phyloP scores from a whole-genome alignment of 176 grass and related monocot species.

The Oryza punctata region DNA sequence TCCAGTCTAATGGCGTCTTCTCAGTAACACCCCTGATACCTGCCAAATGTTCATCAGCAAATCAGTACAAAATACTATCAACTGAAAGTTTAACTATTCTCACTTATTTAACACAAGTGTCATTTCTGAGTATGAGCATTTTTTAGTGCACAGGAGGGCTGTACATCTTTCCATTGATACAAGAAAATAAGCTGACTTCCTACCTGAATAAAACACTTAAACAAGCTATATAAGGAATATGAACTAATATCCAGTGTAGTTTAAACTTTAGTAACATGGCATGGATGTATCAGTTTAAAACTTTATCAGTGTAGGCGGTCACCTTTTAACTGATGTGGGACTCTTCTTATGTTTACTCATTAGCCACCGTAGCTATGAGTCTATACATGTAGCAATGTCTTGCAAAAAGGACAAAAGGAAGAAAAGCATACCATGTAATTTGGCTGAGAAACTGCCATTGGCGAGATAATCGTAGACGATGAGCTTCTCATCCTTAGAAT shows the following conservation, averaged over 20 bases:
- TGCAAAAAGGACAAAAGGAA: neutral
- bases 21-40: constrained; percentile 58
- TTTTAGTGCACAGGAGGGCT: neutral
- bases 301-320: neutral
- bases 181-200: neutral
- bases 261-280: neutral
- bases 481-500: constrained; percentile 99
- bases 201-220: neutral
- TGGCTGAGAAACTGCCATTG: constrained; percentile 59
- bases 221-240: neutral
- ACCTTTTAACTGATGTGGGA: neutral
- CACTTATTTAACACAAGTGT: neutral
- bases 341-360: neutral
- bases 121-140: neutral
- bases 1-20: constrained; percentile 72
- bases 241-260: neutral
- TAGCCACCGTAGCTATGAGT: neutral
- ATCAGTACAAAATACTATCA: neutral
- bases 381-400: constrained; percentile 7
- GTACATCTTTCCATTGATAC: neutral
- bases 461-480: constrained; percentile 80
- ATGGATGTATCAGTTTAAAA: constrained; percentile 9
- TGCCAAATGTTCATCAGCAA: constrained; percentile 34
- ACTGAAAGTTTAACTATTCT: neutral
- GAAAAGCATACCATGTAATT: constrained; percentile 82